Percentiles rank a stretch among this genome's conserved stretches.
phyloP scores from a whole-genome alignment of 2,329 filamentous ascomycete genomes.

The Dactylonectria estremocensis region DNA sequence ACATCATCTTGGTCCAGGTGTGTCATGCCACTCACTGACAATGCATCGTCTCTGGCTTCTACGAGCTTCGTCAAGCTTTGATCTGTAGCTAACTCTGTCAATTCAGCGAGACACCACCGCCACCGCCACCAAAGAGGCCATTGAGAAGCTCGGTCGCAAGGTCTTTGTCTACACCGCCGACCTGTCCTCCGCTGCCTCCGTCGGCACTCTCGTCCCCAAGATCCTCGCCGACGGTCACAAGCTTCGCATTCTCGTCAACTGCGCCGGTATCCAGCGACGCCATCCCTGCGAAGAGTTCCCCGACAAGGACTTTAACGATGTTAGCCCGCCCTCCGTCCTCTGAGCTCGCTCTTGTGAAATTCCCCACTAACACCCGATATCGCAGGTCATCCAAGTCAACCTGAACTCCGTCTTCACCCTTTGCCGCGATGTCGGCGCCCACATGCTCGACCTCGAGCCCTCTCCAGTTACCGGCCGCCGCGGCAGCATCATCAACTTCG shows the following conservation, averaged over 20 bases:
- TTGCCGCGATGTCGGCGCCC: conserved; percentile 82
- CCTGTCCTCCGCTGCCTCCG: conserved; percentile 72
- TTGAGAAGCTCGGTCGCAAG: conserved; percentile 77
- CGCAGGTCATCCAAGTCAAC: conserved; percentile 86
- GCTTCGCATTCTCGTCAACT: conserved; percentile 87
- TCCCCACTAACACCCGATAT: conserved; percentile 15
- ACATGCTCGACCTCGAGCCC: conserved; percentile 77
- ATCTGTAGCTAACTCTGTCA: conserved; percentile 13
- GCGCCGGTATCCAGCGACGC: conserved; percentile 87
- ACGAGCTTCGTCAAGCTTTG: neutral
- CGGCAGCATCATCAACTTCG: conserved; percentile 88
- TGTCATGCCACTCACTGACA: conserved; percentile 7
- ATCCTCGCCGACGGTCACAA: conserved; percentile 74
- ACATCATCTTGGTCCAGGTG: conserved; percentile 70
- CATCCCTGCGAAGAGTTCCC: conserved; percentile 85
- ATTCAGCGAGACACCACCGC: conserved; percentile 59
- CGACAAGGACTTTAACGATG: conserved; percentile 81
- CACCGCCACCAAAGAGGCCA: conserved; percentile 70
- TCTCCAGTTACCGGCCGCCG: conserved; percentile 67
- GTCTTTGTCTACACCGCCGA: conserved; percentile 79
- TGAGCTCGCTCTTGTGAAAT: neutral
- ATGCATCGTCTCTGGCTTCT: neutral
- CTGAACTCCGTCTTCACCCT: conserved; percentile 86
- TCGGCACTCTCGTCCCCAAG: conserved; percentile 72
- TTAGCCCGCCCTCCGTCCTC: conserved; percentile 40